Evolutionary conservation across 805 yeast genomes (phyloP).

Genomic region (Kodamaea jinghongensis): DNA sequence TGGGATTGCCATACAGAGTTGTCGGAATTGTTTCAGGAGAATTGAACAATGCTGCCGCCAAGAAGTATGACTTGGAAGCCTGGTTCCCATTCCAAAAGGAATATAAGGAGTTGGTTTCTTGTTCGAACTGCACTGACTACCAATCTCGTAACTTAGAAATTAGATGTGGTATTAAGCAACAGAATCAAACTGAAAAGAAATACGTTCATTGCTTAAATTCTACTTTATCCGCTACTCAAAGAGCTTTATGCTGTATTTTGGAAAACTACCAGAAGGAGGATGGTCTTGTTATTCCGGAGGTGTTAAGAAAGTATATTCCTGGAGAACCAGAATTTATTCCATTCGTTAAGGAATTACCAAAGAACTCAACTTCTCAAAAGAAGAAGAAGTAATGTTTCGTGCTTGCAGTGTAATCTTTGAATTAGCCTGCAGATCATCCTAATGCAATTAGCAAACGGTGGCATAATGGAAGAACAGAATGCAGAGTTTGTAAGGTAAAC

Average conservation of each 20-base stretch:
- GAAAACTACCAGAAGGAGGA: slow-evolving; percentile 98
- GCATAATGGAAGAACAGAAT: too few relatives aligned
- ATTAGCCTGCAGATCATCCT: too few relatives aligned
- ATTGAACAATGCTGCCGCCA: slow-evolving; percentile 98
- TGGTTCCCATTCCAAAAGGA: slow-evolving; percentile 99
- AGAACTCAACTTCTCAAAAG: slow-evolving; percentile 84
- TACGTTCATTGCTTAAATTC: slow-evolving; percentile 98
- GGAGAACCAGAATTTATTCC: slow-evolving; percentile 98
- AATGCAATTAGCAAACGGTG: too few relatives aligned
- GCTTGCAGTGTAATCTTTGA: too few relatives aligned
- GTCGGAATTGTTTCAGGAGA: slow-evolving; percentile 99
- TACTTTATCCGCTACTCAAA: slow-evolving; percentile 95
- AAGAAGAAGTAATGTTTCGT: slow-evolving; percentile 39
- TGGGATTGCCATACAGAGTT: slow-evolving; percentile 92
- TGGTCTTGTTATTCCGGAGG: slow-evolving; percentile 91
- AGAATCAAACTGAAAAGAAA: slow-evolving; percentile 92
- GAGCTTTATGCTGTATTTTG: slow-evolving; percentile 94
- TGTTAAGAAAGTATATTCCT: slow-evolving; percentile 91
- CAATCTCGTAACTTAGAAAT: slow-evolving; percentile 98
- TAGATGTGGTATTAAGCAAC: slow-evolving; percentile 96
- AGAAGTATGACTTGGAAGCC: slow-evolving; percentile 97
- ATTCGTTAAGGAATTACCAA: slow-evolving; percentile 84
- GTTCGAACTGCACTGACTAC: slow-evolving; percentile 99
- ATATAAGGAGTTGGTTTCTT: slow-evolving; percentile 95
- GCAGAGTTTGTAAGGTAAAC: too few relatives aligned